Evolutionary conservation across 768 basidiomycete genomes (phyloP), one percentile per base, ranked within the genome.

Genomic region (Suillus decipiens): DNA sequence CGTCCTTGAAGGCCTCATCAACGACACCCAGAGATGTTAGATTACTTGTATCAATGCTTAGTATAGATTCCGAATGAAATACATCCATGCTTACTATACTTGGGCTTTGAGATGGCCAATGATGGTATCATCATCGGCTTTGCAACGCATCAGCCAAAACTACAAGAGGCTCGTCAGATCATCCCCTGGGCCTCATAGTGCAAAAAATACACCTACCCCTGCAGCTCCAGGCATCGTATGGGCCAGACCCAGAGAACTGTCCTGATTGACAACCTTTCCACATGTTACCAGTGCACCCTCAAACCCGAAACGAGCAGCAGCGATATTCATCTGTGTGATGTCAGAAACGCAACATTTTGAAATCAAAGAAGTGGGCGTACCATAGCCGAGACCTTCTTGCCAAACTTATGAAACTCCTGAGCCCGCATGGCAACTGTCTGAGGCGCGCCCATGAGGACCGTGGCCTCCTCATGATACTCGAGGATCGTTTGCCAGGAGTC

Each of bases 201-300:
- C 22, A 42, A 31, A 63, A 39, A 41, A 63, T 45, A 33, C 17
- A 0, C 24, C 10, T 57, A 66, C 65, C 19, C 43, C 11, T 19
- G 33, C 48, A 12, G 60, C 63, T 1, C 55, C 50, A 19, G 41
- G 17, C 3, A 36, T 66, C 2, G 15, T 60, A 39, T 66, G 60
- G 34, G 47, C 39, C 12, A 61, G 34, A 0, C 47, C 65, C 1
- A 66, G 33, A 4, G 47, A 57, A 1, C 31, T 33, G 14, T 66
- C 66, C 36, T 66, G 51, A 39, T 66, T 61, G 15, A 66, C 53
- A 9, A 56, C 54, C 1, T 60, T 66, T 3, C 66, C 56, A 19
- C 63, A 64, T 56, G 64, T 59, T 11, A 66, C 59, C 3, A 66
- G 5, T 3, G 66, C 61, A 2, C 60, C 50, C 10, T 66, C 63